Base-by-base conservation (phyloP, 2,329 filamentous ascomycete genomes). In the Colletotrichum sp. region DNA sequence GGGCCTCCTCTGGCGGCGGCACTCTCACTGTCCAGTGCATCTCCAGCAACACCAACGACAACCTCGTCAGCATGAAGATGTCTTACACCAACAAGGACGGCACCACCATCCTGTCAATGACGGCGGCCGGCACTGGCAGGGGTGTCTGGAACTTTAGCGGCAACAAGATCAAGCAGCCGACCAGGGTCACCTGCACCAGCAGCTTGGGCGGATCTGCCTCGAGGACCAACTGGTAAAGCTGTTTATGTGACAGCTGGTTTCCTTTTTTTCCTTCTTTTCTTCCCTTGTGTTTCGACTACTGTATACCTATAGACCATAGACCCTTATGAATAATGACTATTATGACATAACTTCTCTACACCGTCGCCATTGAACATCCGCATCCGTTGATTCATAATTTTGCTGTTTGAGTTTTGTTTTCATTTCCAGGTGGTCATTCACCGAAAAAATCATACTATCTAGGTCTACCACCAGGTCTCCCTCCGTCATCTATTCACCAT, bases 11-110 rank as follows among this genome's bases (percentile, higher is more conserved):
- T 0, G 56, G 73, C 2, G 70, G 78, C 15, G 79, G 79, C 34
- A 79, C 78, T 3, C 76, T 79, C 16, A 75, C 77, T 4, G 73
- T 78, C 0, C 60, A 32, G 22, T 78, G 77, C 64, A 56, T 30
- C 18, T 75, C 71, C 56, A 78, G 48, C 74, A 73, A 66, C 58
- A 78, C 76, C 25, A 68, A 77, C 16, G 66, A 75, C 34, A 9
- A 52, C 18, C 43, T 67, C 12, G 71, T 84, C 3, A 69, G 52
- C 8, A 76, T 84, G 9, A 74, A 79, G 48, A 77, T 84, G 6
- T 66, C 77, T 15, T 73, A 78, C 66, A 70, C 80, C 18, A 79
- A 80, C 70, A 74, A 76, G 12, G 77, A 76, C 70, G 78, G 78
- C 32, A 69, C 71, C 9, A 66, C 75, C 6, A 75, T 25, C 22